These are phyloP conservation scores for Aureobasidium leucospermi DNA, from an alignment of 2,329 filamentous ascomycete species.

Conservation along the genomic window DNA sequence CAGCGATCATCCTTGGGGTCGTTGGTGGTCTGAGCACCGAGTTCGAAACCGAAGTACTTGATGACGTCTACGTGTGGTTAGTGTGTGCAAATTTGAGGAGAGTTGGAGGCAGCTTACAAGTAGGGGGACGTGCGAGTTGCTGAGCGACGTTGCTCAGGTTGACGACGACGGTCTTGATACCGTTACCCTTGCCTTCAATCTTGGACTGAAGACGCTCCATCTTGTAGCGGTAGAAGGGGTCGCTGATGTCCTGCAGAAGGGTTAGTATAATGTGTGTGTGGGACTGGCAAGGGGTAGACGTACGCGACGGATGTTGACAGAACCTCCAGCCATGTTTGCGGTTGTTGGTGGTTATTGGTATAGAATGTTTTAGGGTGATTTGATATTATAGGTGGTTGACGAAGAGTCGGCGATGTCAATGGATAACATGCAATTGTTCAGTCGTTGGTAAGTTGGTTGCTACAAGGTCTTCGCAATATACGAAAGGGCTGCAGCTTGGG, in stretches of 20 bases:
- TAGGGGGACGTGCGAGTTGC: constrained; percentile 83
- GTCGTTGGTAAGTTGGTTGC: constrained; percentile 84
- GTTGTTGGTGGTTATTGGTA: constrained; percentile 26
- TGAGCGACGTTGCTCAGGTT: constrained; percentile 91
- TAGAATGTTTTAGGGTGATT: constrained; percentile 19
- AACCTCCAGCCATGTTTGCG: constrained; percentile 75
- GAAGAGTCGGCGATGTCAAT: constrained; percentile 50
- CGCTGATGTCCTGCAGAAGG: constrained; percentile 65
- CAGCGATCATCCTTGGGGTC: constrained; percentile 96
- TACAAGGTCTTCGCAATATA: constrained; percentile 90
- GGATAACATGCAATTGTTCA: constrained; percentile 40
- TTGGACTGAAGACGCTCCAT: constrained; percentile 99
- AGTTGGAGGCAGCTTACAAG: constrained; percentile 42
- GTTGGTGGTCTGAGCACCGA: constrained; percentile 96
- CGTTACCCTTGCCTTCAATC: constrained; percentile 99
- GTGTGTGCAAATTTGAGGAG: background rate
- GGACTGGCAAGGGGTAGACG: constrained; percentile 13
- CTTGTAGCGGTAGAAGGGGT: constrained; percentile 99
- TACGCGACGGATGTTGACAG: constrained; percentile 80
- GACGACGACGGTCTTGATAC: constrained; percentile 97
- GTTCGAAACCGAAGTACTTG: constrained; percentile 99
- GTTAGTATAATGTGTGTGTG: constrained; percentile 1
- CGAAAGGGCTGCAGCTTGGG: constrained; percentile 96
- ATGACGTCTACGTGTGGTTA: constrained; percentile 58
- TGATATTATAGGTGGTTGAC: background rate